Conservation (phyloP, 768 basidiomycete species). For the Asterophora lycoperdoides region DNA sequence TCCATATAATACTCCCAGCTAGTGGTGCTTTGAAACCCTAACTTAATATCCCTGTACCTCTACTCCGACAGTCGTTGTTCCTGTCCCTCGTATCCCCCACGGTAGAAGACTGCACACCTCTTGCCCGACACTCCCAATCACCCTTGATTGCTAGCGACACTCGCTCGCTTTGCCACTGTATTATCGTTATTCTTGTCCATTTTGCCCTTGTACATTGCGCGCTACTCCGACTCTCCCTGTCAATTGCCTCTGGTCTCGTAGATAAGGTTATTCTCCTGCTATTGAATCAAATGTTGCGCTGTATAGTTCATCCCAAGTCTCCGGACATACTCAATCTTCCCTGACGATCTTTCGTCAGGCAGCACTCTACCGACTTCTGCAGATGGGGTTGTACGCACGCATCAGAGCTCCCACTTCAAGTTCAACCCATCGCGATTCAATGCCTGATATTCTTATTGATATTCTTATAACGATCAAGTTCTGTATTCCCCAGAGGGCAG, state of each 20-base stretch:
- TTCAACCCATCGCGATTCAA: too few relatives aligned
- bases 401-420: too few relatives aligned
- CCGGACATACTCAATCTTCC: too few relatives aligned
- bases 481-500: too few relatives aligned
- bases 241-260: not conserved
- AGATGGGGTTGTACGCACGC: too few relatives aligned
- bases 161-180: constrained; percentile 9
- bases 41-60: constrained; percentile 4
- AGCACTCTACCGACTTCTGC: too few relatives aligned
- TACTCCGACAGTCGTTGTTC: constrained; percentile 4
- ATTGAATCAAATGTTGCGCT: too few relatives aligned
- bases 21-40: constrained; percentile 9
- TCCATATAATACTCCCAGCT: constrained; percentile 6
- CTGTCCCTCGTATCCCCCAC: not conserved
- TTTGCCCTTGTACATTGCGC: constrained; percentile 4
- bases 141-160: constrained; percentile 5
- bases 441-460: too few relatives aligned
- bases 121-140: not conserved
- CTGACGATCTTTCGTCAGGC: too few relatives aligned
- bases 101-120: not conserved
- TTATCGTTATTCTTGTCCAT: constrained; percentile 5
- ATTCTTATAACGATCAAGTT: too few relatives aligned
- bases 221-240: constrained; percentile 10
- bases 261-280: not conserved
- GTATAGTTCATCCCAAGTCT: too few relatives aligned